A percentile compares a stretch with the other conserved stretches of the same genome.
Conservation (phyloP, 2,329 filamentous ascomycete genomes). For the Aureobasidium sp. region DNA sequence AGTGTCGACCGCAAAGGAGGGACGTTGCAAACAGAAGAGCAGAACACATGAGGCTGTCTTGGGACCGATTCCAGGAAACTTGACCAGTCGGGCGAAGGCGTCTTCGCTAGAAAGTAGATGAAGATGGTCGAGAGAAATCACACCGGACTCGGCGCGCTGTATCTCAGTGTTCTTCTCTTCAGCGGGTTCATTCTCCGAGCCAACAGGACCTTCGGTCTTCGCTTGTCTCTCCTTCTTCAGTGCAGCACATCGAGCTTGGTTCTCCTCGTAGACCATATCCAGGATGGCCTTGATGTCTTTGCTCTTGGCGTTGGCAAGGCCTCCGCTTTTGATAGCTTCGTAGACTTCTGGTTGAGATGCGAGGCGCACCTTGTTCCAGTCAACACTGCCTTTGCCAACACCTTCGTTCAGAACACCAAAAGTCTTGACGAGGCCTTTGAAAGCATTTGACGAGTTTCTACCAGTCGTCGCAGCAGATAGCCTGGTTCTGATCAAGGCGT, state of each 20-base stretch:
- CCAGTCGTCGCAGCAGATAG: constrained; percentile 54
- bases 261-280: constrained; percentile 62
- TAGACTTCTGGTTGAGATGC: constrained; percentile 54
- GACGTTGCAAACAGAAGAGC: constrained; percentile 56
- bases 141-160: constrained; percentile 46
- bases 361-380: constrained; percentile 63
- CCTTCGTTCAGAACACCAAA: constrained; percentile 58
- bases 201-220: constrained; percentile 22
- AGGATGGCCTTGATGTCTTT: constrained; percentile 66
- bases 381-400: constrained; percentile 60
- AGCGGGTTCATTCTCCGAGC: constrained; percentile 38
- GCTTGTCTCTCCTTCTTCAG: constrained; percentile 33
- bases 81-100: constrained; percentile 49
- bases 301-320: constrained; percentile 62
- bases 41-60: constrained; percentile 59
- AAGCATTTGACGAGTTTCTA: constrained; percentile 56
- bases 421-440: constrained; percentile 54
- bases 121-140: constrained; percentile 58
- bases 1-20: constrained; percentile 58
- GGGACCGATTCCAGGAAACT: constrained; percentile 56
- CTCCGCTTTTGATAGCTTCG: constrained; percentile 61
- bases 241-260: constrained; percentile 47
- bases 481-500: constrained; percentile 54
- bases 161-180: constrained; percentile 51
- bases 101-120: constrained; percentile 48